Conservation (phyloP, 805 yeast genomes). For the Sungouiella blattae region DNA sequence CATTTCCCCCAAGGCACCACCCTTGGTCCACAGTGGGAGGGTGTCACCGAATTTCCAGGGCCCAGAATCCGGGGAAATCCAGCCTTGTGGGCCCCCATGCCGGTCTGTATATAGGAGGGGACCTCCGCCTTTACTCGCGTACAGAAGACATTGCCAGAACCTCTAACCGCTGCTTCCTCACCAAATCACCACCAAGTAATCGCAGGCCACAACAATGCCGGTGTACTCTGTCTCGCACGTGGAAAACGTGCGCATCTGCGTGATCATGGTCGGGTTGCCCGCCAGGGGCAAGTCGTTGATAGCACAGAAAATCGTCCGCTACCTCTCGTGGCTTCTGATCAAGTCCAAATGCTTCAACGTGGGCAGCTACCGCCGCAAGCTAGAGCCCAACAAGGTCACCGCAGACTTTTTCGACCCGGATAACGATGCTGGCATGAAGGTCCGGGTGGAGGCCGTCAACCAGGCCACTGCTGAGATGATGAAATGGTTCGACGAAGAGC, state of each 20-base stretch:
- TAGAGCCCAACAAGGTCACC: conserved; percentile 35
- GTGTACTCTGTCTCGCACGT: conserved; percentile 56
- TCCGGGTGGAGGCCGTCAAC: conserved; percentile 66
- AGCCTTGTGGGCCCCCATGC: too few species aligned
- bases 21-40: too few species aligned
- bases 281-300: conserved; percentile 94
- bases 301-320: conserved; percentile 90
- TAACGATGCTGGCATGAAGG: conserved; percentile 60
- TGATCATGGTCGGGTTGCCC: conserved; percentile 83
- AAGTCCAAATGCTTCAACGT: conserved; percentile 86
- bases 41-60: too few species aligned
- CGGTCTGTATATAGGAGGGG: too few species aligned
- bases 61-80: too few species aligned
- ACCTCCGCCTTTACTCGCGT: too few species aligned
- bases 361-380: conserved; percentile 73
- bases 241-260: conserved; percentile 76
- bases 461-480: conserved; percentile 76
- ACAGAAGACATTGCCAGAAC: too few species aligned
- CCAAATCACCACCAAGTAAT: too few species aligned
- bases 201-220: conserved; percentile 45
- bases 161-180: too few species aligned
- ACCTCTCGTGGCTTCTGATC: conserved; percentile 88
- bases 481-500: conserved; percentile 76
- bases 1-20: too few species aligned
- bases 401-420: conserved; percentile 75